These are phyloP conservation scores for Sclerotiophoma versabilis DNA, from an alignment of 2,329 filamentous ascomycete genomes.

Conservation along the genomic window DNA sequence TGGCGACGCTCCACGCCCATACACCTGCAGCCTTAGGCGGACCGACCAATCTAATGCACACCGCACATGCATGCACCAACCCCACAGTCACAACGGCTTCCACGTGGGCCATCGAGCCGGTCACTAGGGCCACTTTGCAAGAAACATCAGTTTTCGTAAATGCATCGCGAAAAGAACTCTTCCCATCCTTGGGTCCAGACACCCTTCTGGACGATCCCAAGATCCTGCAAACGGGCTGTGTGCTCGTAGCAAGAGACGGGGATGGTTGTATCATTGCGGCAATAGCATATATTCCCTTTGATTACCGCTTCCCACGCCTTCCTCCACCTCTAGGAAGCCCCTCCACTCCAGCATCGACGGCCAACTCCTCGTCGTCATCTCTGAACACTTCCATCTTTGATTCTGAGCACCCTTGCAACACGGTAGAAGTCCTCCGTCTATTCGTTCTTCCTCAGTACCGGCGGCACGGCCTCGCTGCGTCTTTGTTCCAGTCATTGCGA, in stretches of 20 bases:
- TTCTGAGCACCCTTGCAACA: not conserved
- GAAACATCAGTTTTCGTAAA: constrained; percentile 15
- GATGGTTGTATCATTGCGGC: not conserved
- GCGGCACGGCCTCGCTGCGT: constrained; percentile 18
- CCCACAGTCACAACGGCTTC: not conserved
- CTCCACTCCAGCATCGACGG: not conserved
- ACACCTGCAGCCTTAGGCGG: constrained; percentile 1
- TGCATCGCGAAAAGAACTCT: constrained; percentile 11
- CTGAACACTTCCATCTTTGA: not conserved
- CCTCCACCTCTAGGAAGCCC: not conserved
- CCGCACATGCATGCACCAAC: constrained; percentile 4
- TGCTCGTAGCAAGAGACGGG: not conserved
- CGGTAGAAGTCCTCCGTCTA: constrained; percentile 23
- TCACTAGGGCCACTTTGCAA: not conserved
- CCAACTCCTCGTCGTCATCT: constrained; percentile 1
- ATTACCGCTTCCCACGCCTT: constrained; percentile 8
- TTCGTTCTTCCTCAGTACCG: constrained; percentile 19
- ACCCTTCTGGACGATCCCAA: not conserved
- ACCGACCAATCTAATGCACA: constrained; percentile 3
- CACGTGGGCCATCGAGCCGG: constrained; percentile 11
- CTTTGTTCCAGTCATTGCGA: constrained; percentile 10
- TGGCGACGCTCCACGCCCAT: constrained; percentile 1
- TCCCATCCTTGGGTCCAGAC: constrained; percentile 10
- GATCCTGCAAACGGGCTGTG: not conserved
- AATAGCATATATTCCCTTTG: constrained; percentile 6